A percentile compares a stretch with the other conserved stretches of the same genome.
These are phyloP conservation scores for Ogataea neopini DNA, from an alignment of 805 yeast species.

Conservation along the genomic window DNA sequence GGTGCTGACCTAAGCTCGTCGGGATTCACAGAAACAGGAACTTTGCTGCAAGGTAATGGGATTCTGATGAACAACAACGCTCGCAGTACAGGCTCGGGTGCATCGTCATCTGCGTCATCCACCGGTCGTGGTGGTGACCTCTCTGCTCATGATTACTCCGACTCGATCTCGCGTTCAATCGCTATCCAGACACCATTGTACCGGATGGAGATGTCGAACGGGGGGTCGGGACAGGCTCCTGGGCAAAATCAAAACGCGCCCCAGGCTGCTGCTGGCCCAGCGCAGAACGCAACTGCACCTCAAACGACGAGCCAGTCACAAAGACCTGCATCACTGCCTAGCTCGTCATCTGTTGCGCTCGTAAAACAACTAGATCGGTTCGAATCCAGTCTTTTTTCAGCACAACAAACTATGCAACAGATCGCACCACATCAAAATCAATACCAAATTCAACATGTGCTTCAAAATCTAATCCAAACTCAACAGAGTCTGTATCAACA, in stretches of 20 bases:
- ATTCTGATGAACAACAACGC: slow-evolving; percentile 17
- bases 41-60: slow-evolving; percentile 18
- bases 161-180: slow-evolving; percentile 21
- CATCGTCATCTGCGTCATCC: slow-evolving; percentile 17
- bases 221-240: slow-evolving; percentile 5
- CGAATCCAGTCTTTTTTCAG: slow-evolving; percentile 18
- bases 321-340: background rate
- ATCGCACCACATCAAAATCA: slow-evolving; percentile 19
- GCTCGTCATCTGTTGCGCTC: background rate
- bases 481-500: slow-evolving; percentile 25
- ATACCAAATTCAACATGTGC: slow-evolving; percentile 18
- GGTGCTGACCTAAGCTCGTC: slow-evolving; percentile 14
- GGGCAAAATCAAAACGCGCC: slow-evolving; percentile 3
- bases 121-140: slow-evolving; percentile 17
- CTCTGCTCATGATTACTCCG: slow-evolving; percentile 22
- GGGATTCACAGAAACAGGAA: slow-evolving; percentile 10
- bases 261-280: slow-evolving; percentile 2
- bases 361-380: slow-evolving; percentile 20
- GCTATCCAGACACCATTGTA: slow-evolving; percentile 28
- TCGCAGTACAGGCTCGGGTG: slow-evolving; percentile 9
- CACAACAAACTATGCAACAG: slow-evolving; percentile 17
- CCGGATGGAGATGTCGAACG: slow-evolving; percentile 21
- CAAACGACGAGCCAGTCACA: slow-evolving; percentile 6
- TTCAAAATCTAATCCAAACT: slow-evolving; percentile 21
- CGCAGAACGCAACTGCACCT: background rate